Base-by-base conservation (phyloP, 2,329 filamentous ascomycete species). In the Herpotrichia juniperi region DNA sequence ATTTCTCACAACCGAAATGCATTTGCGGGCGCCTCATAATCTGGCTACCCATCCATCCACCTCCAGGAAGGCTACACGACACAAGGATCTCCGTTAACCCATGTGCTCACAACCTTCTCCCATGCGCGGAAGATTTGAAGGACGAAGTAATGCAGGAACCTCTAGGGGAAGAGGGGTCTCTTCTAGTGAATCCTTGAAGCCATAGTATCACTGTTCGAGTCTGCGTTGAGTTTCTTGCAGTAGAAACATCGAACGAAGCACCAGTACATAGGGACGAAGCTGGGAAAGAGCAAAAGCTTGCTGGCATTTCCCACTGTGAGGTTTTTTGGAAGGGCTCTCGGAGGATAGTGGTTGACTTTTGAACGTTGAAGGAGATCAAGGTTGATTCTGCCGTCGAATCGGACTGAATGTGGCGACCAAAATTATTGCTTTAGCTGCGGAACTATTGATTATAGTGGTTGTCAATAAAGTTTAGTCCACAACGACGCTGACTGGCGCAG, bases 91-190 rank as follows among this genome's bases (percentile, higher is more conserved):
- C 58, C 3, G 54, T 47, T 17, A 47, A 51, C 6, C 43, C 42
- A 37, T 54, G 46, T 34, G 31, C 12, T 7, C 16, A 37, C 21
- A 37, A 11, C 43, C 43, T 8, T 55, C 50, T 6, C 50, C 50
- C 28, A 53, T 50, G 39, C 53, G 53, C 30, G 55, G 55, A 16
- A 51, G 46, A 7, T 55, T 52, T 17, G 48, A 22, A 7, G 26
- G 32, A 30, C 50, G 45, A 16, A 57, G 32, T n/a, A 53, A 51
- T 17, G 53, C 51, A 16, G 58, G 56, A 7, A 55, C 49, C 16
- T 59, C 58, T 7, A 61, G 56, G 8, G 58, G 56, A 31, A 53
- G 44, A 11, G 56, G 56, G 6, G 34, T 50, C 51, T 58, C 59
- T 25, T 61, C 56, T 8, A 48, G 53, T 4, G 59, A 22, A 17